Conservation (phyloP, 2,329 filamentous ascomycete species). For the Verticillium nonalfalfae region DNA sequence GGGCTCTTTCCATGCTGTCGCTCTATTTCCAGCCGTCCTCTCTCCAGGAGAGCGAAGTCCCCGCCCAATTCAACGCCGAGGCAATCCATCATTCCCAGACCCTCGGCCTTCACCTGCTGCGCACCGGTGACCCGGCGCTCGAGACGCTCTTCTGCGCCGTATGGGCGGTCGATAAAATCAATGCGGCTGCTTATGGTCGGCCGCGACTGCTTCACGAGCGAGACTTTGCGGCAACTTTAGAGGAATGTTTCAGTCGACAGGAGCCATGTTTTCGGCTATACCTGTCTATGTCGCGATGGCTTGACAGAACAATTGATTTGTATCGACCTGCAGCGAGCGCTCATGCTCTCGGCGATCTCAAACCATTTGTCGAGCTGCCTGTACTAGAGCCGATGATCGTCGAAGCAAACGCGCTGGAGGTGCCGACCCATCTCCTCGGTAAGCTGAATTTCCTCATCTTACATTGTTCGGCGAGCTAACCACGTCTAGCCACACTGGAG, state of each 20-base stretch:
- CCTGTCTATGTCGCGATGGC: slow-evolving; percentile 44
- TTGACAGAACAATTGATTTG: slow-evolving; percentile 53
- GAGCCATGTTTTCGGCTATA: slow-evolving; percentile 51
- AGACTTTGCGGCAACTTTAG: slow-evolving; percentile 49
- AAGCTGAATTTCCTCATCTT: slow-evolving; percentile 10
- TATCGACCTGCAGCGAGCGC: slow-evolving; percentile 48
- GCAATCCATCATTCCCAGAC: slow-evolving; percentile 54
- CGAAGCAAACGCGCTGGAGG: slow-evolving; percentile 42
- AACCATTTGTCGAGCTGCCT: slow-evolving; percentile 45
- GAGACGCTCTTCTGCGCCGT: slow-evolving; percentile 50
- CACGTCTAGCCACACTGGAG: slow-evolving; percentile 48
- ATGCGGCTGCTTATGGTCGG: slow-evolving; percentile 52
- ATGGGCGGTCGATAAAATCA: slow-evolving; percentile 56
- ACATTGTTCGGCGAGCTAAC: slow-evolving; percentile 12
- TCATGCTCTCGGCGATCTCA: slow-evolving; percentile 30
- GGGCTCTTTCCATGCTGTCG: slow-evolving; percentile 46
- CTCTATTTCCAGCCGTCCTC: slow-evolving; percentile 52
- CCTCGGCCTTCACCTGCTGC: slow-evolving; percentile 45
- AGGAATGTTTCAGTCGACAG: slow-evolving; percentile 42
- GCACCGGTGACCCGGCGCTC: slow-evolving; percentile 27
- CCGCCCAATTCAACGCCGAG: slow-evolving; percentile 44
- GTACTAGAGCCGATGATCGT: slow-evolving; percentile 53
- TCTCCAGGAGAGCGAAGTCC: slow-evolving; percentile 47
- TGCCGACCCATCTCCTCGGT: slow-evolving; percentile 44
- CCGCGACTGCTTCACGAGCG: slow-evolving; percentile 54